Evolutionary conservation across 225 moss, liverwort and hornwort species (phyloP).

Genomic region (Neckera pumila): DNA sequence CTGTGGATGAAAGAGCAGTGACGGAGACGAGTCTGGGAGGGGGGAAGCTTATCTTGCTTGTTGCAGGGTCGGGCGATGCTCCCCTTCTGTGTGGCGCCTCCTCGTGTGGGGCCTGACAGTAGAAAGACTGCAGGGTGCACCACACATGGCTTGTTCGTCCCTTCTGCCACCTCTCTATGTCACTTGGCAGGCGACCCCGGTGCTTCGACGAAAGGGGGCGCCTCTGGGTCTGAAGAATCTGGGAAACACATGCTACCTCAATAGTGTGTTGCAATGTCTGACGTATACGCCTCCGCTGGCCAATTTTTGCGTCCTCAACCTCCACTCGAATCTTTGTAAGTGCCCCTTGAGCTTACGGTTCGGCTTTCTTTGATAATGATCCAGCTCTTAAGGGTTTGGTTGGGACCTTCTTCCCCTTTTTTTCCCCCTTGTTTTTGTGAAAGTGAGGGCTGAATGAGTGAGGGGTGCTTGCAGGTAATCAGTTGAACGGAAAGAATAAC

Average conservation of each 20-base stretch:
- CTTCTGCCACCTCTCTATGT: constrained; percentile 49
- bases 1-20: constrained; percentile 1
- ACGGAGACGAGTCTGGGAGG: background rate
- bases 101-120: constrained; percentile 48
- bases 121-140: constrained; percentile 13
- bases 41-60: background rate
- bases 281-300: constrained; percentile 83
- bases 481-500: constrained; percentile 52
- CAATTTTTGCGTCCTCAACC: constrained; percentile 60
- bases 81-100: constrained; percentile 47
- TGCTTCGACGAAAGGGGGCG: constrained; percentile 51
- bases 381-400: background rate
- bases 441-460: background rate
- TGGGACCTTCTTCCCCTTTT: no score
- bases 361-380: background rate
- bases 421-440: no score
- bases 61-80: constrained; percentile 42
- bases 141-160: constrained; percentile 51
- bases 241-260: constrained; percentile 82
- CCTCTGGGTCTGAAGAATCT: constrained; percentile 75
- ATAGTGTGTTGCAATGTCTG: constrained; percentile 81
- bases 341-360: background rate
- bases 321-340: constrained; percentile 61
- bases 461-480: constrained; percentile 48
- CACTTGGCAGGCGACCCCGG: constrained; percentile 36